Evolutionary conservation across 2,329 filamentous ascomycete species (phyloP).

Genomic region (Ploettnerulaceae sp.): DNA sequence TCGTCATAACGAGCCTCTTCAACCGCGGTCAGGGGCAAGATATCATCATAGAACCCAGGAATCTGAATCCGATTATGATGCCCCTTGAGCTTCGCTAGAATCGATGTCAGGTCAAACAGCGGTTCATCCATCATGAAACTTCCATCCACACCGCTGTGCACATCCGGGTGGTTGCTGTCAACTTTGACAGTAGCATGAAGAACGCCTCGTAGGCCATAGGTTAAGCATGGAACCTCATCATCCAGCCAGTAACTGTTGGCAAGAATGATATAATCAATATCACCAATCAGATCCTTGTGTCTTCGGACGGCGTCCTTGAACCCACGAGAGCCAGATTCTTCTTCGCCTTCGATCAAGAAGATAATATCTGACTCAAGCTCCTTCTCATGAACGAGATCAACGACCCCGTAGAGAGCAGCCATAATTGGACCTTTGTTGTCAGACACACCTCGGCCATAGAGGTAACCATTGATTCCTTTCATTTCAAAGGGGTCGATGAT

Average conservation of each 20-base stretch:
- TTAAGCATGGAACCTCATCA: constrained; percentile 90
- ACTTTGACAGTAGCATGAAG: constrained; percentile 89
- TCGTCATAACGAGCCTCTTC: constrained; percentile 80
- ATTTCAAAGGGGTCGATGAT: constrained; percentile 83
- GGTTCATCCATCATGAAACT: constrained; percentile 87
- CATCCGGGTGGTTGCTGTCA: constrained; percentile 78
- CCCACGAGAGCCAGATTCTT: constrained; percentile 88
- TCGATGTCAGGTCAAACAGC: constrained; percentile 80
- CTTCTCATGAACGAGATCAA: constrained; percentile 82
- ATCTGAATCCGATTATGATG: constrained; percentile 76
- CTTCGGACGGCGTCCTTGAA: constrained; percentile 78
- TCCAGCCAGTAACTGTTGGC: constrained; percentile 99
- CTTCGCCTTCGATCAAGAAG: constrained; percentile 94
- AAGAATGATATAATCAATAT: constrained; percentile 88
- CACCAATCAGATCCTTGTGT: constrained; percentile 79
- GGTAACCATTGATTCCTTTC: constrained; percentile 81
- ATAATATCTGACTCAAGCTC: constrained; percentile 80
- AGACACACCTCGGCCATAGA: constrained; percentile 93
- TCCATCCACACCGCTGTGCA: constrained; percentile 96
- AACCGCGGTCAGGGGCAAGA: constrained; percentile 67
- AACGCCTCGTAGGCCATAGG: constrained; percentile 88
- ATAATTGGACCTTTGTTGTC: constrained; percentile 98
- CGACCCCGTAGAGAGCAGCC: constrained; percentile 88
- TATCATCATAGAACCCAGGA: constrained; percentile 82
- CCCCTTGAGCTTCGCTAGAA: constrained; percentile 79